Evolutionary conservation across 139 green algal species (phyloP).

Genomic region (Ettlia oleoabundans): DNA sequence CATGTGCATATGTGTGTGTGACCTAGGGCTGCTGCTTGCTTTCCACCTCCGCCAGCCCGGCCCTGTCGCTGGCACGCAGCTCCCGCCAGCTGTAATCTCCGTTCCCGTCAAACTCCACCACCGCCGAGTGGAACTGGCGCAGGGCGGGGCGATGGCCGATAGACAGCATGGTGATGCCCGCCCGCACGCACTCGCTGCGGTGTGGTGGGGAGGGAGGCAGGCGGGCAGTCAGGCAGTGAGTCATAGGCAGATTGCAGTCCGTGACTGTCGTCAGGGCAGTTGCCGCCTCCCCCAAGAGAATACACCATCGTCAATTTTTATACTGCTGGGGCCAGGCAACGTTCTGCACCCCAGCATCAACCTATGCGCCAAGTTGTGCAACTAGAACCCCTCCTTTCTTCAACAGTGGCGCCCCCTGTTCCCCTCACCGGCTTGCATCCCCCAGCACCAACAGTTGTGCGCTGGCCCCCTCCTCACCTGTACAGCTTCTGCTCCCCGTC

Average conservation of each 20-base stretch:
- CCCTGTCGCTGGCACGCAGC: conserved; percentile 23
- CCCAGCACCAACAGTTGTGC: no score
- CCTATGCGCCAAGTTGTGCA: no score
- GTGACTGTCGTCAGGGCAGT: no score
- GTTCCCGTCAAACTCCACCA: conserved; percentile 42
- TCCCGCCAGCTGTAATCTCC: conserved; percentile 6
- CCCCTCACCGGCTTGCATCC: no score
- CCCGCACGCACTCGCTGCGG: conserved; percentile 52
- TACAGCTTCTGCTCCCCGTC: conserved; percentile 79
- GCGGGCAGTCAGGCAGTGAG: no score
- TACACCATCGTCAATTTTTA: no score
- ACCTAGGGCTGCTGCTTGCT: not conserved
- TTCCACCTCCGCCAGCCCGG: conserved; percentile 32
- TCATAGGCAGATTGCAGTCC: no score
- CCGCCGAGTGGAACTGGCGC: not conserved
- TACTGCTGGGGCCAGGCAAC: no score
- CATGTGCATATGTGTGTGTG: not conserved
- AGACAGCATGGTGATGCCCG: conserved; percentile 89
- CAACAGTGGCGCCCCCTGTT: no score
- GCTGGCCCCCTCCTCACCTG: not conserved
- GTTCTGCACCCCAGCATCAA: no score
- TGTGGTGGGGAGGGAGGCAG: not conserved
- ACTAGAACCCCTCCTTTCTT: no score
- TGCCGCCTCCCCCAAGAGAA: no score
- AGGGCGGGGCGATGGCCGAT: conserved; percentile 88